These are phyloP conservation scores for Salix brachista DNA, from an alignment of 345 rosid species.

Conservation along the genomic window DNA sequence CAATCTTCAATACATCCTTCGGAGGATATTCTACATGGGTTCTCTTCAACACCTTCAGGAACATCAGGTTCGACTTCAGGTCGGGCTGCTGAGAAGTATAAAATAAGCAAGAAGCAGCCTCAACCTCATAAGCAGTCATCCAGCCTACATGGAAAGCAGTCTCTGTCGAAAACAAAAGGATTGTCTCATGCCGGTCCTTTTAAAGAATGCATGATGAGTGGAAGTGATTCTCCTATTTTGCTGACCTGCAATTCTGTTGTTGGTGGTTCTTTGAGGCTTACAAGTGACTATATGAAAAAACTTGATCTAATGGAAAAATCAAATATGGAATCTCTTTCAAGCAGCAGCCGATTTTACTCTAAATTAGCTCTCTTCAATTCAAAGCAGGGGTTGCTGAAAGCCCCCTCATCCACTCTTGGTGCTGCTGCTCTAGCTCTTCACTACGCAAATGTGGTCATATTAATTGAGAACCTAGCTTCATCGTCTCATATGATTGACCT, in stretches of 20 bases:
- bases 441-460: conserved; percentile 50
- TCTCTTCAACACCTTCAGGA: conserved; percentile 26
- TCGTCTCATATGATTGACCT: conserved; percentile 44
- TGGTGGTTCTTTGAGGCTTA: conserved; percentile 38
- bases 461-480: conserved; percentile 49
- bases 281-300: conserved; percentile 15
- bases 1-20: conserved; percentile 37
- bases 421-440: conserved; percentile 56
- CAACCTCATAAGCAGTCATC: conserved; percentile 19
- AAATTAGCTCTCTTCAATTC: conserved; percentile 36
- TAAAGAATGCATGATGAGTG: conserved; percentile 39
- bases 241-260: conserved; percentile 24
- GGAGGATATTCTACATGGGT: conserved; percentile 27
- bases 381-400: conserved; percentile 30
- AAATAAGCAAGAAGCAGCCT: conserved; percentile 21
- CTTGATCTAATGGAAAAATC: conserved; percentile 18
- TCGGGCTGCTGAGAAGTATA: conserved; percentile 11
- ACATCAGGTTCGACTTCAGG: conserved; percentile 24
- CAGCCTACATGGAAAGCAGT: conserved; percentile 15
- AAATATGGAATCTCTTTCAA: conserved; percentile 13
- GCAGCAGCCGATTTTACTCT: conserved; percentile 24
- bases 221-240: conserved; percentile 30
- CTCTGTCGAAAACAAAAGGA: conserved; percentile 30
- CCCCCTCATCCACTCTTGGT: conserved; percentile 49
- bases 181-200: conserved; percentile 37